Evolutionary conservation across 768 basidiomycete species (phyloP), one percentile per base, ranked within the genome.

Genomic region (Candolleomyces efflorescens): DNA sequence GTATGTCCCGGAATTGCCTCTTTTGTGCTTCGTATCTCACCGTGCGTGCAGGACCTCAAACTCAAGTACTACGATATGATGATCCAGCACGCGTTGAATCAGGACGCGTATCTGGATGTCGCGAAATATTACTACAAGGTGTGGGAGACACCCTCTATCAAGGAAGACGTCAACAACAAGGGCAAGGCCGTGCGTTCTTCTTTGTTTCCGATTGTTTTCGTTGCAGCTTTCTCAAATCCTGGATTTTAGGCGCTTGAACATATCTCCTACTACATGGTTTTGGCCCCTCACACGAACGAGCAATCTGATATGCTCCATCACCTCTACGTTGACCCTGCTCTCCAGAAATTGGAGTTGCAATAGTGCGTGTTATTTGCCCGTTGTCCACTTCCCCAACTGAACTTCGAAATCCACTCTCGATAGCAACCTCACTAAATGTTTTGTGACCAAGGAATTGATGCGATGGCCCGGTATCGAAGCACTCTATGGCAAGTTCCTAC

Each of bases 241-340:
- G 10, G 49, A 27, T 44, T 23, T 36, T 62, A 97, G 92, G 92
- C 94, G 24, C 81, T 98, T 15, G 93, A 97, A 68, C 91, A 94
- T 69, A 94, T 98, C 56, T 87, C 95, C 46, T 95, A 92, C 73
- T 98, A 95, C 66, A 82, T 98, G 55, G 85, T 97, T 23, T 86
- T 98, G 48, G 91, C 96, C 1, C 87, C 94, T 3, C 90, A 98
- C 69, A 90, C 89, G 70, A 98, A 99, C 68, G 96, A 98, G 71
- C 97, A 99, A 71, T 92, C 89, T 2, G 94, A 98, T 69, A 94
- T 98, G 89, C 75, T 99, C 46, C 87, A 98, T 69, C 90, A 92
- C 66, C 78, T 96, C 27, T 90, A 82, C 66, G 76, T 77, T 46
- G 87, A 98, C 69, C 83, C 94, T 22, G 86, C 89, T 22, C 73